A percentile compares a stretch with the other conserved stretches of the same genome.
These are phyloP conservation scores for Mariannaea elegans DNA, from an alignment of 2,329 filamentous ascomycete genomes.

Conservation along the genomic window DNA sequence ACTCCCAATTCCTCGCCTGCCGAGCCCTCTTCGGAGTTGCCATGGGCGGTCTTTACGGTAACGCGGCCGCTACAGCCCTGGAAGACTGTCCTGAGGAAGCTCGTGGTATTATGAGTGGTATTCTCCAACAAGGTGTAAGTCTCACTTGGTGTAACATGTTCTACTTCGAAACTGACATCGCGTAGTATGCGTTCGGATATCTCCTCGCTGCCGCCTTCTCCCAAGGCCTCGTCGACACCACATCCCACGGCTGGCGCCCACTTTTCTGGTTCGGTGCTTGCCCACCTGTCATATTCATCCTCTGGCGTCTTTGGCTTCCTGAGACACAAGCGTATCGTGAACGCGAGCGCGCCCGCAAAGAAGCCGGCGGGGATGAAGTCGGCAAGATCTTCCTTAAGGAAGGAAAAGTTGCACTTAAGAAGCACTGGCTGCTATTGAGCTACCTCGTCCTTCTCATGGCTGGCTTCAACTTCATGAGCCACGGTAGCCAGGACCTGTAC, in stretches of 20 bases:
- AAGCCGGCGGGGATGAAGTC: constrained; percentile 37
- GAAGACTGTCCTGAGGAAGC: constrained; percentile 76
- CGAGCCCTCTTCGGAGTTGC: constrained; percentile 80
- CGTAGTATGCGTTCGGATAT: constrained; percentile 70
- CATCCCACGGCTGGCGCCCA: constrained; percentile 81
- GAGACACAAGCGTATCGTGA: constrained; percentile 80
- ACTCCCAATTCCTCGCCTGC: constrained; percentile 77
- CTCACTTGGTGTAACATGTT: too few relatives aligned
- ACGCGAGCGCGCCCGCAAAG: constrained; percentile 69
- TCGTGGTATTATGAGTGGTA: constrained; percentile 78
- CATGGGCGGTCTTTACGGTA: constrained; percentile 85
- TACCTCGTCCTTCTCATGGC: constrained; percentile 90
- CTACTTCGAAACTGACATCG: constrained; percentile 1
- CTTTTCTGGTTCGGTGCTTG: constrained; percentile 90
- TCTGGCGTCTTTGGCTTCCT: constrained; percentile 78
- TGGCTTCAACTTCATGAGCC: constrained; percentile 92
- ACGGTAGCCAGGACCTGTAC: constrained; percentile 74
- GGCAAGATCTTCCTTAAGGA: constrained; percentile 73
- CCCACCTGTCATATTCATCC: constrained; percentile 82
- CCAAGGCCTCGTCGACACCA: constrained; percentile 77
- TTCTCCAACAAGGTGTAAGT: constrained; percentile 74
- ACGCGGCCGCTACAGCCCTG: constrained; percentile 80
- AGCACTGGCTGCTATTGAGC: constrained; percentile 81
- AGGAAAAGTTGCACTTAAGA: constrained; percentile 79
- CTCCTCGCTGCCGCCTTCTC: constrained; percentile 67